phyloP scores from a whole-genome alignment of 495 filamentous ascomycete species.

The Pyrenula aspistea region DNA sequence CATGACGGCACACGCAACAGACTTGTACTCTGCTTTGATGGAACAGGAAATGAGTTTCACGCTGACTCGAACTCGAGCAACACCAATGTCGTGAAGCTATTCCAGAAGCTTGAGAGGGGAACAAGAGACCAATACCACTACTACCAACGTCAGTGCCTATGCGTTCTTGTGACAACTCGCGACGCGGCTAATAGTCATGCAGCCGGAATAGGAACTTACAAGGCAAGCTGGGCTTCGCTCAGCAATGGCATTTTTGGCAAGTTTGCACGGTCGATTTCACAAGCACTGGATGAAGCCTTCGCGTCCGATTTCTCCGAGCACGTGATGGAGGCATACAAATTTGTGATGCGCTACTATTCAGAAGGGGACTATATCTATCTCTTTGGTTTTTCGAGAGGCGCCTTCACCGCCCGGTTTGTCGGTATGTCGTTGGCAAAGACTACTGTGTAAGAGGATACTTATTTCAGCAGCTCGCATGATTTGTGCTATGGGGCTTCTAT shows the following conservation, averaged over 20 bases:
- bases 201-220: slow-evolving; percentile 79
- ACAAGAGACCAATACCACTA: slow-evolving; percentile 41
- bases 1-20: slow-evolving; percentile 22
- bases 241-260: slow-evolving; percentile 42
- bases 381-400: slow-evolving; percentile 76
- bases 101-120: slow-evolving; percentile 47
- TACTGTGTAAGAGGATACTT: no score
- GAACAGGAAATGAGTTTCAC: slow-evolving; percentile 77
- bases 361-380: slow-evolving; percentile 70
- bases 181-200: slow-evolving; percentile 8
- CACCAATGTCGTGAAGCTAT: slow-evolving; percentile 87
- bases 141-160: slow-evolving; percentile 40
- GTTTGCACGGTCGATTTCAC: slow-evolving; percentile 55
- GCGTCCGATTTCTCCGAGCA: slow-evolving; percentile 77
- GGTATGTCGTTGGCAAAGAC: no score
- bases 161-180: slow-evolving; percentile 4
- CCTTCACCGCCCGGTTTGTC: slow-evolving; percentile 60
- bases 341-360: slow-evolving; percentile 76
- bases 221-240: slow-evolving; percentile 46
- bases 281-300: slow-evolving; percentile 76
- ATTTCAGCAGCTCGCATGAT: slow-evolving; percentile 53
- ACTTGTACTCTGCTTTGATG: slow-evolving; percentile 79
- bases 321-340: slow-evolving; percentile 76
- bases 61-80: slow-evolving; percentile 28
- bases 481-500: slow-evolving; percentile 75